Evolutionary conservation across 805 yeast species (phyloP).

Genomic region (Kuraishia ogatae): DNA sequence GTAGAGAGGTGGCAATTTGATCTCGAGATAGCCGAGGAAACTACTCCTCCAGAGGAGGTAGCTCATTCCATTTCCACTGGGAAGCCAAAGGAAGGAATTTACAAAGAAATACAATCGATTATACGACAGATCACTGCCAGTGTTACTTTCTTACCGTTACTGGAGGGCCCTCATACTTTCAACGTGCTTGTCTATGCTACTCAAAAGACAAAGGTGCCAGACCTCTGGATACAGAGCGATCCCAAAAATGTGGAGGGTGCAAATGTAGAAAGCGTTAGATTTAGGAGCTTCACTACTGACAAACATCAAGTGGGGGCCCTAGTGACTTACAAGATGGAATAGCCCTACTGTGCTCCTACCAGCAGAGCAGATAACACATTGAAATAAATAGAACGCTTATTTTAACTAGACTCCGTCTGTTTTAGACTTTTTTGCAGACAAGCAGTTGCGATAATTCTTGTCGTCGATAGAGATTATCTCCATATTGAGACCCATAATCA

Average conservation of each 20-base stretch:
- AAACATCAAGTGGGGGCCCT: slow-evolving; percentile 64
- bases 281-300: slow-evolving; percentile 59
- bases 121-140: slow-evolving; percentile 86
- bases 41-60: slow-evolving; percentile 5
- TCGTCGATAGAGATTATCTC: too few relatives aligned
- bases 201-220: slow-evolving; percentile 56
- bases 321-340: slow-evolving; percentile 45
- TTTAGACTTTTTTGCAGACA: too few relatives aligned
- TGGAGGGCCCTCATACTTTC: slow-evolving; percentile 63
- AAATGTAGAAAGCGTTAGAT: slow-evolving; percentile 56
- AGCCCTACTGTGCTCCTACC: not conserved
- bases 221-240: slow-evolving; percentile 81
- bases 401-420: too few relatives aligned
- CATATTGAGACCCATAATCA: too few relatives aligned
- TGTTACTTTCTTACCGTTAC: slow-evolving; percentile 73
- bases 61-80: slow-evolving; percentile 3
- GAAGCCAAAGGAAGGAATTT: slow-evolving; percentile 41
- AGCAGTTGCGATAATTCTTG: too few relatives aligned
- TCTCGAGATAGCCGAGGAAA: slow-evolving; percentile 29
- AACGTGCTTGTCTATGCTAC: slow-evolving; percentile 80
- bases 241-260: slow-evolving; percentile 41
- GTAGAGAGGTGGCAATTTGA: slow-evolving; percentile 87
- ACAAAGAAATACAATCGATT: slow-evolving; percentile 73
- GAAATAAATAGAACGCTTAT: too few relatives aligned
- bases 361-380: not conserved